Evolutionary conservation across 768 basidiomycete species (phyloP).

Genomic region (Amanita fuliginea): DNA sequence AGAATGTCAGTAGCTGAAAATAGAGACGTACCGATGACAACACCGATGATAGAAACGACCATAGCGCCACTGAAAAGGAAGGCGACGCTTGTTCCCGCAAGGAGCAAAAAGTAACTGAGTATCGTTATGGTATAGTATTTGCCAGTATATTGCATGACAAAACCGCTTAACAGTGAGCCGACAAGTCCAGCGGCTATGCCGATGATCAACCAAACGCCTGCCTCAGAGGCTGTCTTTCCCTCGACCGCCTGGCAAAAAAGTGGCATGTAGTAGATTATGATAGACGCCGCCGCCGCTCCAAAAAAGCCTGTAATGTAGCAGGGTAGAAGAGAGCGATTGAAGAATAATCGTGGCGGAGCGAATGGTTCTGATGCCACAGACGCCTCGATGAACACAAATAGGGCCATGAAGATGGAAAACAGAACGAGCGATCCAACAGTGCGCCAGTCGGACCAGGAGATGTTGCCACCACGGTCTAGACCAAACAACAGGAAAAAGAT

Average conservation of each 20-base stretch:
- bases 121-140: slow-evolving; percentile 44
- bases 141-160: slow-evolving; percentile 48
- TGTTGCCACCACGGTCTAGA: slow-evolving; percentile 42
- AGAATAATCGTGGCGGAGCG: slow-evolving; percentile 43
- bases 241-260: slow-evolving; percentile 50
- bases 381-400: slow-evolving; percentile 37
- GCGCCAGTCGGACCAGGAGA: slow-evolving; percentile 30
- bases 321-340: slow-evolving; percentile 36
- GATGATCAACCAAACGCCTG: slow-evolving; percentile 42
- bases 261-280: slow-evolving; percentile 40
- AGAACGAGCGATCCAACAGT: slow-evolving; percentile 25
- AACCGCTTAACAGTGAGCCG: slow-evolving; percentile 41
- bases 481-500: slow-evolving; percentile 47
- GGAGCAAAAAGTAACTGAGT: slow-evolving; percentile 23
- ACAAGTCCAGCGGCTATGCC: slow-evolving; percentile 32
- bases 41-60: slow-evolving; percentile 22
- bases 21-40: slow-evolving; percentile 26
- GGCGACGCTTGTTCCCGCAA: slow-evolving; percentile 26
- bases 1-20: neutral
- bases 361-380: slow-evolving; percentile 44
- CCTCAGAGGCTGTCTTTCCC: slow-evolving; percentile 32
- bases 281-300: slow-evolving; percentile 30
- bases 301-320: slow-evolving; percentile 54
- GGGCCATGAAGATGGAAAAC: slow-evolving; percentile 20
- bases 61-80: slow-evolving; percentile 29